Evolutionary conservation across 2,329 filamentous ascomycete species (phyloP).

Genomic region (Epichloe bromicola): DNA sequence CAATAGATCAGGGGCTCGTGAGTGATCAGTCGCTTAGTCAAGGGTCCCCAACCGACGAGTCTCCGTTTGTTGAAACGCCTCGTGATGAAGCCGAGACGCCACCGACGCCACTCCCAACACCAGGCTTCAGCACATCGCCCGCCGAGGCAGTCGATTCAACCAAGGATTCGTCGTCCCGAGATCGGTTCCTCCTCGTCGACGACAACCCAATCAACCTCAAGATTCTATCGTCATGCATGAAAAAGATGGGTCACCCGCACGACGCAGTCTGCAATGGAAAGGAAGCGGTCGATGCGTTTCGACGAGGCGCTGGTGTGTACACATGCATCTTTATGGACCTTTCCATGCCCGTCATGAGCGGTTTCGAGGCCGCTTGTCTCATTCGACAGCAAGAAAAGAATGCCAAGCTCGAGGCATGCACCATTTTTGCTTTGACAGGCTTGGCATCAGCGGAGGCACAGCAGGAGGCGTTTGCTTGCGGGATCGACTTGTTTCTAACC

Average conservation of each 20-base stretch:
- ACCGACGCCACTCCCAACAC: not conserved
- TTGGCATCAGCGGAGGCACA: slow-evolving; percentile 32
- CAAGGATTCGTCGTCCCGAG: not conserved
- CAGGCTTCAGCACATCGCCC: not conserved
- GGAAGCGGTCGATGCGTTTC: slow-evolving; percentile 16
- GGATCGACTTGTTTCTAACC: slow-evolving; percentile 38
- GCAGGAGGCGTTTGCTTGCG: slow-evolving; percentile 35
- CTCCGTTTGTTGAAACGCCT: not conserved
- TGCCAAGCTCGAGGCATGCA: slow-evolving; percentile 24
- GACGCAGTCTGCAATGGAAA: slow-evolving; percentile 15
- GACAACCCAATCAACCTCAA: slow-evolving; percentile 25
- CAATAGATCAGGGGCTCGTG: not conserved
- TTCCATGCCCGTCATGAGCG: slow-evolving; percentile 41
- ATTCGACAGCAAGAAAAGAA: slow-evolving; percentile 36
- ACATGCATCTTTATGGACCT: slow-evolving; percentile 28
- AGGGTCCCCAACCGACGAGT: not conserved
- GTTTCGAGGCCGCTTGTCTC: slow-evolving; percentile 30
- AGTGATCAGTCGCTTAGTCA: not conserved
- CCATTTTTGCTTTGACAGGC: slow-evolving; percentile 38
- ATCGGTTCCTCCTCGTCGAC: slow-evolving; percentile 18
- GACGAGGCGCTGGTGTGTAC: slow-evolving; percentile 7
- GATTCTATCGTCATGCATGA: slow-evolving; percentile 16
- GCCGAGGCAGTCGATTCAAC: not conserved
- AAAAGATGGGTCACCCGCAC: slow-evolving; percentile 13
- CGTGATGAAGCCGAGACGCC: not conserved